Conservation (phyloP, 768 basidiomycete species). For the Russula emetica region DNA sequence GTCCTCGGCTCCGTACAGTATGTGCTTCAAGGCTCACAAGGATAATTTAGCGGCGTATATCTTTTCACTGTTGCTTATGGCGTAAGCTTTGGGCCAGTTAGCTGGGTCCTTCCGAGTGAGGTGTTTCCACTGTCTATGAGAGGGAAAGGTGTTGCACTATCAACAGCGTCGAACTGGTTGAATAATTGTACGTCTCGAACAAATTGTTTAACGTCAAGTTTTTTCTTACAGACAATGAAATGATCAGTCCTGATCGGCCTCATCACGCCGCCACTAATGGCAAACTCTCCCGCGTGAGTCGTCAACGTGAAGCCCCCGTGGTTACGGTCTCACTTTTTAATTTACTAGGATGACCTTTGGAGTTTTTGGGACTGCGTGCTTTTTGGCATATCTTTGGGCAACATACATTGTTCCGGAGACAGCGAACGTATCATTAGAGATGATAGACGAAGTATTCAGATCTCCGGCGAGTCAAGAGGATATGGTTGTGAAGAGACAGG, state of each 20-base stretch:
- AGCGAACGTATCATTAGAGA: conserved; percentile 69
- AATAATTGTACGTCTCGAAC: conserved; percentile 55
- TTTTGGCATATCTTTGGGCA: conserved; percentile 66
- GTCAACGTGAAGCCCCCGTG: neutral
- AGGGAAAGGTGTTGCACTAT: conserved; percentile 76
- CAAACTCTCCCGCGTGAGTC: conserved; percentile 52
- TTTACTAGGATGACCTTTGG: conserved; percentile 58
- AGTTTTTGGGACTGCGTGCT: conserved; percentile 60
- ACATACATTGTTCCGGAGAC: conserved; percentile 71
- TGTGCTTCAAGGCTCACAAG: neutral
- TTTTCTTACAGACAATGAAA: neutral
- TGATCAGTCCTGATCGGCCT: conserved; percentile 67
- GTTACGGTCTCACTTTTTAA: neutral
- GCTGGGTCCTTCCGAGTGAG: conserved; percentile 82
- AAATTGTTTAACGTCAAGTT: neutral
- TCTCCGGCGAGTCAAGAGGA: conserved; percentile 58
- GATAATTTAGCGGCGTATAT: conserved; percentile 47
- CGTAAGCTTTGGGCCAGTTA: conserved; percentile 71
- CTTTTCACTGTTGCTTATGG: conserved; percentile 75
- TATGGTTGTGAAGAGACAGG: conserved; percentile 47
- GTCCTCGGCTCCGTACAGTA: conserved; percentile 28
- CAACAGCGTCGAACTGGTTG: conserved; percentile 82
- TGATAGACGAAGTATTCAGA: conserved; percentile 66
- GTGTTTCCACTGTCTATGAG: conserved; percentile 76
- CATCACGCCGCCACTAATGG: conserved; percentile 62